Evolutionary conservation across 805 yeast species (phyloP), one percentile per base, ranked within the genome.

Genomic region (Spathaspora passalidarum): DNA sequence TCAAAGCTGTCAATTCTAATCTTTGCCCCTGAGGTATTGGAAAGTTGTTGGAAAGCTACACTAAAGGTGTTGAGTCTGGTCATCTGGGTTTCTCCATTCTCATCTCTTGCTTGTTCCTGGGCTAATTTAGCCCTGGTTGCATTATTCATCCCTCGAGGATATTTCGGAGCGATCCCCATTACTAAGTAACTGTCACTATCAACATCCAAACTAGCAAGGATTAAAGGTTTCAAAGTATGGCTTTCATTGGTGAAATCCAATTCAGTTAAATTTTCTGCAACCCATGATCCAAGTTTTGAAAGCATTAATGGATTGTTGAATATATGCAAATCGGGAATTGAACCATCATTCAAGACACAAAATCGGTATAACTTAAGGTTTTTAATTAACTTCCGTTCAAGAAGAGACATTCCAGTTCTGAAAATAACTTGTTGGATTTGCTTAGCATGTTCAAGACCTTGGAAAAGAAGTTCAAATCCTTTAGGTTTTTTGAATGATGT

Each of bases 1-100:
- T 94, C 98, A 66, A 94, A 94, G 58, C 96, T 89, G 62, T 94
- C 98, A 50, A 94, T 86, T 56, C 92, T 78, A 16, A 90, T 90
- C 55, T 86, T 82, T 2, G 97, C 97, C 36, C 90, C 92, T 5
- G 96, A 86, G 17, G 80, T 79, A 38, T 75, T 76, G 1, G 97
- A 94, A 21, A 91, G 88, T 52, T 84, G 86, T 62, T 89, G 97
- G 63, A 94, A 94, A 29, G 96, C 96, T 47, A 85, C 80, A 39
- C 96, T 91, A 60, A 94, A 94, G 6, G 88, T 84, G 60, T 94
- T 92, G 42, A 84, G 67, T 29, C 76, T 50, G n/a, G 75, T 67
- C 32, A 69, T 69, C 2, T 82, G 65, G 0, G 82, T 76, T 26
- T 73, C 72, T 25, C 74, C 73, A 20, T 67, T 68, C 16, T 65